Conservation (phyloP, 2,329 filamentous ascomycete species). For the Microdochium trichocladiopsis region DNA sequence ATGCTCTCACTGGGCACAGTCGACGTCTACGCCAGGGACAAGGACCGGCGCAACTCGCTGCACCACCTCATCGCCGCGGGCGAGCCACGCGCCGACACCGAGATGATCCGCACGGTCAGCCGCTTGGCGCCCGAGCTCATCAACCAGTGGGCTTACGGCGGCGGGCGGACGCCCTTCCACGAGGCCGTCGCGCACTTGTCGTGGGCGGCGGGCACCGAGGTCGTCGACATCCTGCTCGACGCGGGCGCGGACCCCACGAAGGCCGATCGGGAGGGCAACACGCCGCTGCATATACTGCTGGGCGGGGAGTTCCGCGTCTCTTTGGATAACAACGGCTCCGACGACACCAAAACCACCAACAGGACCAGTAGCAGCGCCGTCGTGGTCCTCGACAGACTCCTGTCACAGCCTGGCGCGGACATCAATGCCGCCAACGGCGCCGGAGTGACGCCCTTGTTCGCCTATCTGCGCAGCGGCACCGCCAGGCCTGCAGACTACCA, state of each 20-base stretch:
- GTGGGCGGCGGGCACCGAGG: neutral
- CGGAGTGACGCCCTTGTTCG: neutral
- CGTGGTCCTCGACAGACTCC: neutral
- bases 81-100: neutral
- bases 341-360: neutral
- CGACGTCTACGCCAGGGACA: slow-evolving; percentile 13
- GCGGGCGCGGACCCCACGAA: slow-evolving; percentile 11
- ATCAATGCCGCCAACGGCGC: neutral
- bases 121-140: slow-evolving; percentile 8
- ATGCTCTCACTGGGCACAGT: slow-evolving; percentile 15
- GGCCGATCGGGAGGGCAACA: slow-evolving; percentile 9
- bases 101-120: slow-evolving; percentile 4
- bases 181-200: slow-evolving; percentile 5
- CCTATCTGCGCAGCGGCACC: neutral
- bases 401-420: neutral
- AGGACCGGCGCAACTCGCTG: slow-evolving; percentile 11
- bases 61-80: slow-evolving; percentile 6
- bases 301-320: neutral
- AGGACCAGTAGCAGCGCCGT: neutral
- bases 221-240: slow-evolving; percentile 6
- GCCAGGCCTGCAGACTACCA: neutral
- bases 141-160: slow-evolving; percentile 7
- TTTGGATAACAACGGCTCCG: neutral
- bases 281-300: slow-evolving; percentile 11
- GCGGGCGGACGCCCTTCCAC: slow-evolving; percentile 17